These are phyloP conservation scores for Sicyos edulis DNA, from an alignment of 306 rosid genomes.

Conservation along the genomic window DNA sequence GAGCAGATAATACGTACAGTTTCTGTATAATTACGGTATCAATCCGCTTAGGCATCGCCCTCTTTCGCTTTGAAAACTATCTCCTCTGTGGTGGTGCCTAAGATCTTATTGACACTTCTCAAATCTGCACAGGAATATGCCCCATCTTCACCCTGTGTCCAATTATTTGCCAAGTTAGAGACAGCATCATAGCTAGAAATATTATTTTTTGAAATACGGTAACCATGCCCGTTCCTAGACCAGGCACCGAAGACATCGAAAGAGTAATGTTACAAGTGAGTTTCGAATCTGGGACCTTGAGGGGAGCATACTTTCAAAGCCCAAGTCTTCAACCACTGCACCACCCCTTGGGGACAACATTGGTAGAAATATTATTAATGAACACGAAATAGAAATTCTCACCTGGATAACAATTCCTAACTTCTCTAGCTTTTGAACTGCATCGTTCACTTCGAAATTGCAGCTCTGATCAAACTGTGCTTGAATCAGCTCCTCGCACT, in stretches of 20 bases:
- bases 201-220: too few relatives aligned
- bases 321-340: too few relatives aligned
- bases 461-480: conserved; percentile 60
- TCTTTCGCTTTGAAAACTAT: conserved; percentile 57
- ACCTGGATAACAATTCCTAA: conserved; percentile 76
- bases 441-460: conserved; percentile 90
- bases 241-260: too few relatives aligned
- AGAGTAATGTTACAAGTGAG: too few relatives aligned
- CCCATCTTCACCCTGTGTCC: conserved; percentile 61
- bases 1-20: conserved; percentile 6
- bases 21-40: not conserved
- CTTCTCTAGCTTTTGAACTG: conserved; percentile 65
- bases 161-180: conserved; percentile 4
- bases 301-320: too few relatives aligned
- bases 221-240: too few relatives aligned
- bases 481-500: conserved; percentile 74
- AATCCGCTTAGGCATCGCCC: conserved; percentile 25
- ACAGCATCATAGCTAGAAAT: not conserved
- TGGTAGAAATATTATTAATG: not conserved
- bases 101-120: conserved; percentile 65
- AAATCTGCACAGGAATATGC: conserved; percentile 67
- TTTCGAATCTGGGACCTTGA: too few relatives aligned
- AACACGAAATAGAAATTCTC: not conserved
- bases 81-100: conserved; percentile 93
- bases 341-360: not conserved